These are phyloP conservation scores for Aspergillus uvarum DNA, from an alignment of 2,329 filamentous ascomycete genomes.

Conservation along the genomic window DNA sequence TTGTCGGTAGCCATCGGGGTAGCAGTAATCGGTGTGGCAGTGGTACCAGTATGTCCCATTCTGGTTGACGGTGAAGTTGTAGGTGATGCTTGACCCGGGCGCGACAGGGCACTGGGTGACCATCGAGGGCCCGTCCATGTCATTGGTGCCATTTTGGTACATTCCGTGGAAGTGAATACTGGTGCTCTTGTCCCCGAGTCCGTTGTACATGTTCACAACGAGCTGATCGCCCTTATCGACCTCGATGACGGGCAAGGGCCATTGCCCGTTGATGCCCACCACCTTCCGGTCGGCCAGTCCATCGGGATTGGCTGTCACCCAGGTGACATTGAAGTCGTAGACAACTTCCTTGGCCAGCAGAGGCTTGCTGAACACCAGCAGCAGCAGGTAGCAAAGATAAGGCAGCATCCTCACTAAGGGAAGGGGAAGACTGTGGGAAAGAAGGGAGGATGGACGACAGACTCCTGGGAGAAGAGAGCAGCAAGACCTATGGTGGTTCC, in stretches of 20 bases:
- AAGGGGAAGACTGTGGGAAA: neutral
- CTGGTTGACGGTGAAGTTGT: conserved; percentile 64
- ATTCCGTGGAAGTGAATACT: conserved; percentile 76
- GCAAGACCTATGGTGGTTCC: no score
- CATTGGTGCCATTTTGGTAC: conserved; percentile 72
- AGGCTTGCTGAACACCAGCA: neutral
- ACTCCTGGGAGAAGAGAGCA: neutral
- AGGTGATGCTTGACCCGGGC: conserved; percentile 62
- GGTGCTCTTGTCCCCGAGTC: conserved; percentile 62
- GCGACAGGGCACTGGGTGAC: conserved; percentile 68
- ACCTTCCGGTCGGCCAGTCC: conserved; percentile 52
- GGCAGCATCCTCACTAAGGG: neutral
- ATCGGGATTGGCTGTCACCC: conserved; percentile 58
- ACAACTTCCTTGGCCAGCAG: conserved; percentile 30
- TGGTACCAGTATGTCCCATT: conserved; percentile 66
- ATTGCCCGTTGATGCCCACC: conserved; percentile 72
- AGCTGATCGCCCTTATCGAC: conserved; percentile 72
- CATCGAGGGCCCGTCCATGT: conserved; percentile 70
- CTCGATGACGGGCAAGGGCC: conserved; percentile 71
- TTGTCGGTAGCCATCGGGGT: conserved; percentile 67
- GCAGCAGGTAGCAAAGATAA: neutral
- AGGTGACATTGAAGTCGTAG: conserved; percentile 55
- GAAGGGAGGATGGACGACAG: neutral
- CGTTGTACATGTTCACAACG: conserved; percentile 67
- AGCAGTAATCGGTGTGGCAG: conserved; percentile 63